Base-by-base conservation (phyloP, 176 grass and related monocot genomes). In the Bolboschoenus planiculmis region DNA sequence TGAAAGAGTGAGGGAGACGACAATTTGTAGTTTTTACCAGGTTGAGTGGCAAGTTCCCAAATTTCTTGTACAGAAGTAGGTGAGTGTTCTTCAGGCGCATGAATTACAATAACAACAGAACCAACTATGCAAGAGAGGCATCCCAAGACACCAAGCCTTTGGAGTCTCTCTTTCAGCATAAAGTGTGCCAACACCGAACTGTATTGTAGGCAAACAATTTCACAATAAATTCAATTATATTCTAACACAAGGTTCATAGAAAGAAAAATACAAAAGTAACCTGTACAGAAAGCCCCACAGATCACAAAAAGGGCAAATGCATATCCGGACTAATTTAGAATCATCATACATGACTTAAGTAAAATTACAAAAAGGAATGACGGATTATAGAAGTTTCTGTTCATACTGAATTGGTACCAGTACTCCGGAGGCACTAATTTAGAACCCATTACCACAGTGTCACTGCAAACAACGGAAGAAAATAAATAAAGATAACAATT, bases 51-150 rank as follows among this genome's bases (percentile, higher is more conserved):
- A 60, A 98, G 84, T 63, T 95, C 86, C 89, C 90, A 95, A 56
- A 99, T 93, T 91, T 99, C 91, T 78, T 91, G 82, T 3, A 95
- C 96, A 53, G 96, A 95, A 56, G 74, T 86, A 46, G 87, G 89
- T 61, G 90, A 86, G 34, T 90, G 85, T 79, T 99, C 96, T 85
- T 93, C 70, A 15, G 96, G 96, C 36, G 92, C 96, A 80, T 95
- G 96, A 42, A 99, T 88, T 34, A 95, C 92, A 27, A 99, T 94
- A 37, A 95, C 84, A 87, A 99, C 84, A 64, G 96, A 99, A 80
- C 96, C 92, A 21, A 99, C 92, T 85, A 99, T 91, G 67, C 96
- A 99, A 0, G 86, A 95, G 55, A 95, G 61, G 83, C 96, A 99
- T 3, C 96, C 96, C 86, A 99, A 89, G 40, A 99, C 46, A 5